A percentile compares a stretch with the other conserved stretches of the same genome.
These are phyloP conservation scores for Apostasia ramifera DNA, from an alignment of 106 monocot genomes.

Conservation along the genomic window DNA sequence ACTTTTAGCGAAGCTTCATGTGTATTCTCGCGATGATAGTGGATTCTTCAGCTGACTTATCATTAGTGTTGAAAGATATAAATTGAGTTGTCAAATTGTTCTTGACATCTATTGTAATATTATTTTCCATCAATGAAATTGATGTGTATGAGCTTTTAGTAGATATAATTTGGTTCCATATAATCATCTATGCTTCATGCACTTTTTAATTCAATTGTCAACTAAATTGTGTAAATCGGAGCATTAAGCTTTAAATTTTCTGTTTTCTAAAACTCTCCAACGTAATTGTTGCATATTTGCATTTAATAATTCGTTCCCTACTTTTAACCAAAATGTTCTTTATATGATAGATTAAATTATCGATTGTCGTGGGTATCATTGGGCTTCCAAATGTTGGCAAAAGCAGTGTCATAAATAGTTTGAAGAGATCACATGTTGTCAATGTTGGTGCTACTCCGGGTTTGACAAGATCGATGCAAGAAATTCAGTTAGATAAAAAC, in stretches of 20 bases:
- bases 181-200: too few relatives aligned
- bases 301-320: background rate
- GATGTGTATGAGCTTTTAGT: background rate
- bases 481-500: conserved; percentile 85
- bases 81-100: background rate
- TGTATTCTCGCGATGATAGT: too few relatives aligned
- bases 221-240: too few relatives aligned
- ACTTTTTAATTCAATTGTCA: too few relatives aligned
- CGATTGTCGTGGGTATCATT: conserved; percentile 88
- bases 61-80: too few relatives aligned
- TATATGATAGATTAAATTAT: conserved; percentile 72
- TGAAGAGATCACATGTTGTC: conserved; percentile 92
- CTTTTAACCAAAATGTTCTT: background rate
- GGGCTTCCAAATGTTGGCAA: conserved; percentile 99
- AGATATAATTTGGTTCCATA: too few relatives aligned
- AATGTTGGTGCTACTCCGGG: conserved; percentile 99
- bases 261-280: too few relatives aligned
- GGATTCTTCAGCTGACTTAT: too few relatives aligned
- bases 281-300: background rate
- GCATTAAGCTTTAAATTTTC: too few relatives aligned
- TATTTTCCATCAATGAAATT: background rate
- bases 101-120: too few relatives aligned
- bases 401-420: conserved; percentile 97
- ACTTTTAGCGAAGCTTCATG: too few relatives aligned
- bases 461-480: conserved; percentile 95